Evolutionary conservation across 805 yeast genomes (phyloP).

Genomic region (Clavispora carvajalis): DNA sequence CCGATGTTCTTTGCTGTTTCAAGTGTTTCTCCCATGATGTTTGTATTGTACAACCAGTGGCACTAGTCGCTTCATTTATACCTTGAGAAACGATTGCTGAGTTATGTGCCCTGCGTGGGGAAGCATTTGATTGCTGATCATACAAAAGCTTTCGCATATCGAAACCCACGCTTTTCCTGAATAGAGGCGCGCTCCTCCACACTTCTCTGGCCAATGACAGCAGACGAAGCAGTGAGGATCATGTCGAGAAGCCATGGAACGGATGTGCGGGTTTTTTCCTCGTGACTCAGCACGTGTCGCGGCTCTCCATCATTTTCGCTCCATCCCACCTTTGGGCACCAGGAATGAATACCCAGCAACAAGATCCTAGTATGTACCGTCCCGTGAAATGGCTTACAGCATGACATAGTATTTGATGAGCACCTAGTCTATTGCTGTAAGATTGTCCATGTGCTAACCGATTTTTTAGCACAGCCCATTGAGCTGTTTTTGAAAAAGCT

Average conservation of each 20-base stretch:
- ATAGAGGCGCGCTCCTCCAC: too few relatives aligned
- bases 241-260: too few relatives aligned
- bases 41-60: too few relatives aligned
- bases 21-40: constrained; percentile 11
- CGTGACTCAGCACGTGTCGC: neutral
- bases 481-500: constrained; percentile 36
- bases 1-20: constrained; percentile 29
- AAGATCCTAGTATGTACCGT: constrained; percentile 21
- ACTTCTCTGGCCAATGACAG: too few relatives aligned
- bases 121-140: neutral
- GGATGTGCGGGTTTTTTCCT: neutral
- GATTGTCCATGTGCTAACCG: neutral
- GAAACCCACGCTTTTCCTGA: too few relatives aligned
- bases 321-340: neutral
- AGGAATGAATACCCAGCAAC: constrained; percentile 4
- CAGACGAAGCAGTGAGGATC: too few relatives aligned
- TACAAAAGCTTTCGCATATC: neutral
- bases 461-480: constrained; percentile 28
- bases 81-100: constrained; percentile 1
- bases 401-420: neutral
- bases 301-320: neutral
- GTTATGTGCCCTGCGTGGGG: constrained; percentile 3
- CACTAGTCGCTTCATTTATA: too few relatives aligned
- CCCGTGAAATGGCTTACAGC: neutral
- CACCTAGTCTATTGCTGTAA: neutral